Base-by-base conservation (phyloP, 129 eudicot species). In the Flaveria robusta region DNA sequence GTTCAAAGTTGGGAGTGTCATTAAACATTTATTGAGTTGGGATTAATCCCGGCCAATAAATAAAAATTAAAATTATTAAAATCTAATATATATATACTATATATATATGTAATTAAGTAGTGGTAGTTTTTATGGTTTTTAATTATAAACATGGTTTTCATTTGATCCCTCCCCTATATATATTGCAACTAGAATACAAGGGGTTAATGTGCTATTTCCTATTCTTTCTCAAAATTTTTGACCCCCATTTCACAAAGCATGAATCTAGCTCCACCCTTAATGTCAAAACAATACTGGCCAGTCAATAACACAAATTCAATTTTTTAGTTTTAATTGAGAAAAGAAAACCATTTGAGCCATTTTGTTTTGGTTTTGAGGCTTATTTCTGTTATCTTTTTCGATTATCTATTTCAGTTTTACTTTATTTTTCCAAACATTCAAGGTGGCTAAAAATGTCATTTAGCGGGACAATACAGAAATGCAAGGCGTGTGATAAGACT, bases 391-490 rank as follows among this genome's bases (percentile, higher is more conserved):
- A 31, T 31, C 7, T 31, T 31, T 4, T 31, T 31, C 37, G 1
- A 4, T 31, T 31, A 31, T 31, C 7, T 31, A 46, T 78, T 37
- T 70, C 59, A 20, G 20, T 18, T 66, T 52, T 78, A 63, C 3
- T 46, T 46, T 41, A 31, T 69, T 24, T 31, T 22, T 14, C 43
- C 20, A 59, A 41, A 37, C n/a, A 47, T 47, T 47, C 52, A 82
- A 46, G 16, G 34, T 14, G 12, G 55, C 2, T 26, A 70, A 74
- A 78, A 79, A 93, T 90, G 97, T 75, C 88, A 8, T 85, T 83
- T 26, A 79, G 86, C 54, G 98, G 98, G 9, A 90, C 97, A 7
- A 67, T 83, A 64, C 88, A 88, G 69, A 93, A 93, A 90, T 93
- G 98, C 83, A 88, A 83, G 65, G 91, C 88, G 1, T 91, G 98